These are phyloP conservation scores for Diplodia intermedia DNA, from an alignment of 2,329 filamentous ascomycete genomes.

Conservation along the genomic window DNA sequence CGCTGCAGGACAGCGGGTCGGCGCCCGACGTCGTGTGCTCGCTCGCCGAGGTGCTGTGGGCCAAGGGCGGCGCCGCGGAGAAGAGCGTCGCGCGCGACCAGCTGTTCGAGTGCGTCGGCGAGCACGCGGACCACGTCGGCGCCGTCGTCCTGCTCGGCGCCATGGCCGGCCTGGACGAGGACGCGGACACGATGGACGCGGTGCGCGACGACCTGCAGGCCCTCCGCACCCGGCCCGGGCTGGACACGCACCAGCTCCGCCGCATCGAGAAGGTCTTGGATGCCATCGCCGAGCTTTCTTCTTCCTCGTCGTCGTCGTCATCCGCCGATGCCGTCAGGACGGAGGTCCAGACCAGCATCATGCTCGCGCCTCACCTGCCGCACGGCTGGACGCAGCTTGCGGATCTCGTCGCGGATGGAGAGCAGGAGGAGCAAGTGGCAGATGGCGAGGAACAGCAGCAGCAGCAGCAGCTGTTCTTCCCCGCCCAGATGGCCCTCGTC, in stretches of 20 bases:
- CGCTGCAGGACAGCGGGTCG: constrained; percentile 75
- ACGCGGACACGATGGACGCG: constrained; percentile 82
- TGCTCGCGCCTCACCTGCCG: constrained; percentile 80
- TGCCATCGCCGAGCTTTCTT: constrained; percentile 70
- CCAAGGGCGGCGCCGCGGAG: constrained; percentile 77
- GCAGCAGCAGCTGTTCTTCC: constrained; percentile 51
- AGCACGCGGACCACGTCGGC: constrained; percentile 75
- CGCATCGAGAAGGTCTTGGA: constrained; percentile 77
- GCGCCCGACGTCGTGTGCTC: constrained; percentile 87
- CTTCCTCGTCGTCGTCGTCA: background rate
- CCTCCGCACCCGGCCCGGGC: constrained; percentile 71
- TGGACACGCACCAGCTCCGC: constrained; percentile 68
- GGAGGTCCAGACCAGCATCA: constrained; percentile 76
- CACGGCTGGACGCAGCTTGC: constrained; percentile 82
- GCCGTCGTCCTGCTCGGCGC: constrained; percentile 82
- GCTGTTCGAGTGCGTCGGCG: constrained; percentile 80
- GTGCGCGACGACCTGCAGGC: constrained; percentile 78
- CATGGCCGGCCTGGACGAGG: constrained; percentile 78
- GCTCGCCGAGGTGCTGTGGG: constrained; percentile 91
- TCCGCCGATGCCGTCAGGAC: constrained; percentile 55
- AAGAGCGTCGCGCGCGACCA: constrained; percentile 77
- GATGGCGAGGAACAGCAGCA: constrained; percentile 53
- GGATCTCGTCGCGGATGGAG: constrained; percentile 41
- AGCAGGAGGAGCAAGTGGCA: background rate
- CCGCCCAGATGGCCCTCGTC: constrained; percentile 79